A percentile compares a stretch with the other conserved stretches of the same genome.
Evolutionary conservation across 768 basidiomycete species (phyloP).

Genomic region (Cytidiella melzeri): DNA sequence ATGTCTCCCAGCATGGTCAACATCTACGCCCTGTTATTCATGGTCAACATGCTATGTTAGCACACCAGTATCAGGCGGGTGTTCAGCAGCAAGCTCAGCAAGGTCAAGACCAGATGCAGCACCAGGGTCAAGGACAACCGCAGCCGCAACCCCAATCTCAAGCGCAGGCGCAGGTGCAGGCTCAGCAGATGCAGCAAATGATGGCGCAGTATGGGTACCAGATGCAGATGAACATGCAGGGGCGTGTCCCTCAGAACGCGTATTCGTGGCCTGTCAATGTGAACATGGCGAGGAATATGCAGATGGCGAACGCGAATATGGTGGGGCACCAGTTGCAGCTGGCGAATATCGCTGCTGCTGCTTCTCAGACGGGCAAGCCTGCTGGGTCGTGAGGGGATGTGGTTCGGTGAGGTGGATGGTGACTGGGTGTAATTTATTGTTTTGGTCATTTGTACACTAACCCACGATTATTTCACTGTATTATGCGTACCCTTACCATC

Average conservation of each 20-base stretch:
- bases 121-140: conserved; percentile 6
- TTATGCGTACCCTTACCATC: too few species aligned
- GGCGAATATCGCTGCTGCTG: not conserved
- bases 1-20: conserved; percentile 13
- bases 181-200: not conserved
- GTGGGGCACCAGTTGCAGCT: conserved; percentile 2
- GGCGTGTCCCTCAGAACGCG: not conserved
- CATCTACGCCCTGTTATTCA: not conserved
- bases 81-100: not conserved
- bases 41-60: not conserved
- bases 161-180: not conserved
- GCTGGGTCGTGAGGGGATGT: not conserved
- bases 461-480: too few species aligned
- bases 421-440: too few species aligned
- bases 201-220: not conserved
- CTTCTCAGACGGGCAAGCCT: not conserved
- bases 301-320: not conserved
- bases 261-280: not conserved
- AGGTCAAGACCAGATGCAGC: conserved; percentile 10
- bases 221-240: conserved; percentile 11
- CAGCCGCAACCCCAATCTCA: not conserved
- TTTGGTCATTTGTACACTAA: too few species aligned
- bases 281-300: not conserved
- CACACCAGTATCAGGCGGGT: not conserved
- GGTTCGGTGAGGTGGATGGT: not conserved